Evolutionary conservation across 805 yeast species (phyloP).

Genomic region (Nematodospora valgi): DNA sequence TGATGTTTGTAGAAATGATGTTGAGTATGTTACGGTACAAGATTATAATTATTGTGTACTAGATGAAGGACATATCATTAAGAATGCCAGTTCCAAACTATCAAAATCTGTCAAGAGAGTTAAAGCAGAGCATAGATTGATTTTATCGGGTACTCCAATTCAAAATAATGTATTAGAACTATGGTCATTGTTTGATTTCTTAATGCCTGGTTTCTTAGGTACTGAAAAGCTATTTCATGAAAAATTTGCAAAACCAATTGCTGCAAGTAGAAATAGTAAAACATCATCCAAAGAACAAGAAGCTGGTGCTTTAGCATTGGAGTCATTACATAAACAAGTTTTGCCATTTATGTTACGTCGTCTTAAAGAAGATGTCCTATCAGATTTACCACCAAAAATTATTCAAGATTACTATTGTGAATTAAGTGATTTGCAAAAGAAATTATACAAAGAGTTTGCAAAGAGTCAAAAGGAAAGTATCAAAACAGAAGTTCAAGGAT

Average conservation of each 20-base stretch:
- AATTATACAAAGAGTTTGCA: constrained; percentile 85
- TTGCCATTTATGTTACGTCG: constrained; percentile 95
- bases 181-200: constrained; percentile 96
- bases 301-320: constrained; percentile 93
- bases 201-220: constrained; percentile 98
- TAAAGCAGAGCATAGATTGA: constrained; percentile 83
- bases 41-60: constrained; percentile 92
- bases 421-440: constrained; percentile 83
- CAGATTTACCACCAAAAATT: constrained; percentile 96
- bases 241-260: constrained; percentile 95
- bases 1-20: constrained; percentile 94
- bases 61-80: constrained; percentile 97
- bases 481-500: constrained; percentile 51
- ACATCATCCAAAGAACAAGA: constrained; percentile 92
- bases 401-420: constrained; percentile 98
- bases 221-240: constrained; percentile 92
- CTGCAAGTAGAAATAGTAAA: constrained; percentile 86
- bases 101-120: constrained; percentile 83
- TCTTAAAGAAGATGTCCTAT: constrained; percentile 90
- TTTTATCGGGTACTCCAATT: constrained; percentile 95
- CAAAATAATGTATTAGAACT: constrained; percentile 94
- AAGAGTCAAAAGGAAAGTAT: constrained; percentile 76
- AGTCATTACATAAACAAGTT: constrained; percentile 93
- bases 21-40: constrained; percentile 52
- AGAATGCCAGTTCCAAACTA: constrained; percentile 83